Base-by-base conservation (phyloP, 495 filamentous ascomycete genomes). In the Poronia punctata region DNA sequence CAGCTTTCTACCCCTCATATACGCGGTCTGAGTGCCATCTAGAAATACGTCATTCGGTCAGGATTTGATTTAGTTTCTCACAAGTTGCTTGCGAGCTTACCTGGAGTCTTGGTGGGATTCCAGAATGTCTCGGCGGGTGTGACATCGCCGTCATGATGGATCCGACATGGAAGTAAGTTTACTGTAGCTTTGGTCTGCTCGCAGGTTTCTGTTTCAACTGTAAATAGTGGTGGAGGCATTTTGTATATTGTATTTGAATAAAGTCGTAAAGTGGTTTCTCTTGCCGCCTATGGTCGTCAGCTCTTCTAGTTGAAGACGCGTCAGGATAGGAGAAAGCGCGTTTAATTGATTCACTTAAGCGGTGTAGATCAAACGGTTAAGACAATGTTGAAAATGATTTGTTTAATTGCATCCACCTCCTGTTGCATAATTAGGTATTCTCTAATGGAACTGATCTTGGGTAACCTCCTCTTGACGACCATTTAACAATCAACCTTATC, bases 1-100 rank as follows among this genome's bases (percentile, higher is more conserved):
- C 12, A 97, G 68, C 51, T 82, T 92, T 27, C 90, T 78, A 22
- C 90, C 90, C 20, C 90, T 82, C 47, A 95, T 84, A 54, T 90
- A 84, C 15, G 82, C 68, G 2, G 76, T 80, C 12, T 66, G 69
- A 17, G 52, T 71, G 4, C 70, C 72, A 47, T 64, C 62, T 64
- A n/a, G 11, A 9, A 18, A 9, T 17, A 30, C 4, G 15, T n/a
- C 5, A n/a, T 21, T 24, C 33, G 1, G 17, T 50, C 38, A 34
- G 24, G 11, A 24, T 17, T n/a, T 24, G 18, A 45, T 38, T 40
- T 23, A 12, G 27, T 27, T 31, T 21, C 26, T 20, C 14, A 7
- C 1, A 8, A 4, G 8, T 21, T 5, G 12, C 17, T 4, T 32
- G 15, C 1, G 4, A 17, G 25, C 41, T 48, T 38, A 59, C 56